Evolutionary conservation across 2,329 filamentous ascomycete genomes (phyloP), one percentile per base, ranked within the genome.

Genomic region (Penicillium sp.): DNA sequence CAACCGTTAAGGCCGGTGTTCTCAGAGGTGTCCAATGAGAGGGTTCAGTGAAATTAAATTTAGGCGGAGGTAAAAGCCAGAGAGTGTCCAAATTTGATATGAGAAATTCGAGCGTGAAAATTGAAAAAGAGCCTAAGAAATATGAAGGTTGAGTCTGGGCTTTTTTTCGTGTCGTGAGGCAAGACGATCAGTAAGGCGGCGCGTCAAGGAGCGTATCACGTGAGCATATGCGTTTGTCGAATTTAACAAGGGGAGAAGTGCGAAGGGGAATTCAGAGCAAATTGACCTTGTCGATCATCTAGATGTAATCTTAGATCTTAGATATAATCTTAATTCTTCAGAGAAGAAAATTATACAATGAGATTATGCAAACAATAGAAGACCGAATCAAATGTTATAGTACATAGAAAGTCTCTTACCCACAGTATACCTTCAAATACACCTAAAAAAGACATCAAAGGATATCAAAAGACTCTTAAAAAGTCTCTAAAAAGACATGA

Each of bases 201-300:
- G 71, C 71, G 71, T 73, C 66, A 62, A 69, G 60, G 66, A 61
- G 57, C 48, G 50, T 31, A 63, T 71, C 71, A 73, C 66, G 70
- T 73, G 69, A 68, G 33, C 5, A 15, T 42, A 46, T 57, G 60
- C 61, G 59, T 63, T 66, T 59, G 58, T 50, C 45, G 10, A 27
- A 53, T 48, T 47, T 19, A 48, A 27, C 19, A 48, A 54, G 51
- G 42, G 31, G 40, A 49, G 31, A 48, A 23, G 29, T 23, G 27
- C 21, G 12, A 21, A 49, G 23, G 40, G 3, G 17, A 43, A 17
- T 6, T 43, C 13, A 12, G 19, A 33, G 38, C 12, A 40, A 40
- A 13, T n/a, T 45, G 27, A 27, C 12, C 9, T 13, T 13, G 7
- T 50, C n/a, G 35, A 25, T 19, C 33, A 21, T 43, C 23, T 25